Evolutionary conservation across 139 green algal genomes (phyloP), one percentile per base, ranked within the genome.

Genomic region (Volvox reticuliferus): DNA sequence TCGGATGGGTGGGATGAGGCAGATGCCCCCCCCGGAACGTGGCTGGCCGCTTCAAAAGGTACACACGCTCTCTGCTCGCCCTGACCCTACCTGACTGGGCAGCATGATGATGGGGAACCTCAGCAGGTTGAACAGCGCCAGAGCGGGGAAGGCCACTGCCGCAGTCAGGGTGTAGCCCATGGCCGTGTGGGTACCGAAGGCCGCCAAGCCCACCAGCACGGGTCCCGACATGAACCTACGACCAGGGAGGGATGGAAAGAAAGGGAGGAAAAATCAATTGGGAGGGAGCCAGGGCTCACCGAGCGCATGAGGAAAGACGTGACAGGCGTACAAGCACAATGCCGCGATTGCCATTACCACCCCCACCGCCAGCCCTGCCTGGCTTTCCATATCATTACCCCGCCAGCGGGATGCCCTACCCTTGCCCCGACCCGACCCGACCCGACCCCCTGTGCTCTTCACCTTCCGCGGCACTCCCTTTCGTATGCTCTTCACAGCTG

Each of bases 121-220:
- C 55, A 99, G 95, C 84, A 98, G 91, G 93, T 98, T 97, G 93
- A 99, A 98, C 20, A 98, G 93, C 22, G 97, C 93, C 75, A 99
- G 91, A 0, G 96, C 95, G 24, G 97, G 95, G 93, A 99, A 99
- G 44, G 97, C 97, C 17, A 98, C 95, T 2, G 92, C 90, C 16
- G 97, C 96, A 17, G 96, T 98, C 19, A 98, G 91, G 1, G 75
- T 55, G 76, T 95, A 83, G 71, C 90, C 93, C 88, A 84, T 78
- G 28, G 80, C 87, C 22, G 93, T 91, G 83, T 96, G 97, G 17
- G 93, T 92, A 26, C 92, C 84, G 87, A 99, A 98, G 2, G 95
- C 95, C 24, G 93, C 95, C 30, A 96, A 85, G 21, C 91, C 78
- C 35, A 97, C 95, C 33, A 96, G 89, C 44, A 96, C 92, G 21